Evolutionary conservation across 176 grass and related monocot species (phyloP).

Genomic region (Triticum turgidum): DNA sequence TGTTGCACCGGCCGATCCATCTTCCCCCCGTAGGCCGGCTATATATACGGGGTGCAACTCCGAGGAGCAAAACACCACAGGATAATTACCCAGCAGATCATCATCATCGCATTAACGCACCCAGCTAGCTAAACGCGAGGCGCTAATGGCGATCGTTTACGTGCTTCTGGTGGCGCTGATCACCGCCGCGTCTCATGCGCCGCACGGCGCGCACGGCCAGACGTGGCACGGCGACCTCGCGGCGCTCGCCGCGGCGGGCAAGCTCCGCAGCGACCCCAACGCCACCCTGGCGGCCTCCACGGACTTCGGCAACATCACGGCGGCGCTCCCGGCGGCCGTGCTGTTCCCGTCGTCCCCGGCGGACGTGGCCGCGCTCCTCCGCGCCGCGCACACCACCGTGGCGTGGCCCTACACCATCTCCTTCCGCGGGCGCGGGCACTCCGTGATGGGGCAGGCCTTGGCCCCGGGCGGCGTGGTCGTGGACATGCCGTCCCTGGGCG

Average conservation of each 20-base stretch:
- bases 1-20: background rate
- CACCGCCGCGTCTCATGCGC: conserved; percentile 16
- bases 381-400: conserved; percentile 23
- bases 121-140: background rate
- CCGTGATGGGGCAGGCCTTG: conserved; percentile 66
- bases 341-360: conserved; percentile 45
- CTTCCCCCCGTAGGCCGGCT: background rate
- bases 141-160: conserved; percentile 42
- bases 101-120: background rate
- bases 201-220: background rate
- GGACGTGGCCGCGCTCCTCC: conserved; percentile 61
- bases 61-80: conserved; percentile 21
- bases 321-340: conserved; percentile 54
- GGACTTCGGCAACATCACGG: conserved; percentile 74
- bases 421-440: conserved; percentile 81
- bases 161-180: conserved; percentile 19
- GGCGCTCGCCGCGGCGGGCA: conserved; percentile 20
- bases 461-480: conserved; percentile 61
- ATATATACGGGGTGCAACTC: background rate
- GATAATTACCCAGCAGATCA: conserved; percentile 18
- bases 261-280: conserved; percentile 46
- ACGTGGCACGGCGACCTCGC: conserved; percentile 46
- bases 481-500: conserved; percentile 56
- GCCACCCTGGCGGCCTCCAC: conserved; percentile 49
- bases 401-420: conserved; percentile 43